These are phyloP conservation scores for Pyronema domesticum DNA, from an alignment of 495 filamentous ascomycete species.

Conservation along the genomic window DNA sequence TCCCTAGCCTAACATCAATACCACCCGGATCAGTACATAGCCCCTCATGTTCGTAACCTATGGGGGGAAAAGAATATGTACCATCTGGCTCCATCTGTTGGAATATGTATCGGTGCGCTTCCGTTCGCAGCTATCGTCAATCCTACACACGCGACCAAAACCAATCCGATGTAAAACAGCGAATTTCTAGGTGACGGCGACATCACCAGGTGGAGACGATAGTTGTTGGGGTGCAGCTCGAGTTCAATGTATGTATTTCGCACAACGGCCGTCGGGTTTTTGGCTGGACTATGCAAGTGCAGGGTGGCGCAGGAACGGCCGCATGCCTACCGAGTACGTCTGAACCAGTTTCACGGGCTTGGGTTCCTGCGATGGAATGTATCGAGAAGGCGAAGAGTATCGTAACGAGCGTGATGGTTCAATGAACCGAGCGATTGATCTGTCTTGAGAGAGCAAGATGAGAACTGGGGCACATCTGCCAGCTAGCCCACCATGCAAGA, in stretches of 20 bases:
- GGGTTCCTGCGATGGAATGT: no score
- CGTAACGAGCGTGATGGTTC: no score
- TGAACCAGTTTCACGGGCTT: no score
- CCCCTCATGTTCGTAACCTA: no score
- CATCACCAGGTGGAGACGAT: not conserved
- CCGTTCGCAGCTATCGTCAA: not conserved
- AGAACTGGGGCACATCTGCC: no score
- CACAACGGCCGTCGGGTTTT: not conserved
- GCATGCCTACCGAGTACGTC: no score
- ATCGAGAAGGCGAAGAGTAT: no score
- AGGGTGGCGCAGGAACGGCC: no score
- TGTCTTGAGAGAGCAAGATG: no score
- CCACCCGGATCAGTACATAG: no score
- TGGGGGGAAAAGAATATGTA: not conserved
- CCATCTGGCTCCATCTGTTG: slow-evolving; percentile 4
- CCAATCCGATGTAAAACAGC: not conserved
- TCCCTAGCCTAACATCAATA: not conserved
- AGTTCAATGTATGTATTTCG: not conserved
- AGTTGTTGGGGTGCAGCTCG: not conserved
- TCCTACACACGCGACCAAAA: not conserved
- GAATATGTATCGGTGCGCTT: slow-evolving; percentile 1
- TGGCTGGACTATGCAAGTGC: not conserved
- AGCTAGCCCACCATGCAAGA: no score
- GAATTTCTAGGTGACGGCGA: not conserved
- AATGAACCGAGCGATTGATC: no score